Percentiles rank a stretch among this genome's conserved stretches.
These are phyloP conservation scores for Talinum fruticosum DNA, from an alignment of 148 eudicot species.

Conservation along the genomic window DNA sequence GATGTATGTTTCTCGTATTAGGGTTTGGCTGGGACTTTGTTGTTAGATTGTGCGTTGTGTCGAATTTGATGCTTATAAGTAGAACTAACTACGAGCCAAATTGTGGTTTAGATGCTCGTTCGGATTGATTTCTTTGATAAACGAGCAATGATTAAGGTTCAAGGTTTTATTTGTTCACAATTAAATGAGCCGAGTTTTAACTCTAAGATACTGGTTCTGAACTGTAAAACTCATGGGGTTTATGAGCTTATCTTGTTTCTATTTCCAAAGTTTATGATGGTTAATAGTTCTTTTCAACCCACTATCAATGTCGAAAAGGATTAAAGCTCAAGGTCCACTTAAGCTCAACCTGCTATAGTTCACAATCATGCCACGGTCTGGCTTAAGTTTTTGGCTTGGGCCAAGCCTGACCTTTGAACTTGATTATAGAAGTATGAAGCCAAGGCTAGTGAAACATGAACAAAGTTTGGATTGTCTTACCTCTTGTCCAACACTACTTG, in stretches of 20 bases:
- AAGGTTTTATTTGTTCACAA: not conserved
- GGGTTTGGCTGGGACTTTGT: slow-evolving; percentile 3
- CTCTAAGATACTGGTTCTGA: not conserved
- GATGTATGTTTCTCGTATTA: not conserved
- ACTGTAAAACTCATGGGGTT: not conserved
- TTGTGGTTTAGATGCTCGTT: not conserved
- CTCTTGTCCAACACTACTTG: not conserved
- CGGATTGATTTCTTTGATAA: not conserved
- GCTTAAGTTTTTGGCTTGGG: not conserved
- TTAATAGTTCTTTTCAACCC: not conserved
- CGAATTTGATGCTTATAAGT: not conserved
- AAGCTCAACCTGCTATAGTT: not conserved
- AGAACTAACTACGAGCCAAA: not conserved
- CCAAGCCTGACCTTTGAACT: not conserved
- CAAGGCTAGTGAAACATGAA: not conserved
- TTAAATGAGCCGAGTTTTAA: not conserved
- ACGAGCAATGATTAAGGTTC: not conserved
- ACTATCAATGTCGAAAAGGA: not conserved
- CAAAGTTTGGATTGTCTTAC: too few species aligned
- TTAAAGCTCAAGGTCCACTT: not conserved
- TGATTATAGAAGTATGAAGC: not conserved
- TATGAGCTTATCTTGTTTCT: not conserved
- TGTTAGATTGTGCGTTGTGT: not conserved
- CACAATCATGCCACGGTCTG: not conserved
- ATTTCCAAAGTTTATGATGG: not conserved